Evolutionary conservation across 2,329 filamentous ascomycete species (phyloP).

Genomic region (Coniochaeta sp.): DNA sequence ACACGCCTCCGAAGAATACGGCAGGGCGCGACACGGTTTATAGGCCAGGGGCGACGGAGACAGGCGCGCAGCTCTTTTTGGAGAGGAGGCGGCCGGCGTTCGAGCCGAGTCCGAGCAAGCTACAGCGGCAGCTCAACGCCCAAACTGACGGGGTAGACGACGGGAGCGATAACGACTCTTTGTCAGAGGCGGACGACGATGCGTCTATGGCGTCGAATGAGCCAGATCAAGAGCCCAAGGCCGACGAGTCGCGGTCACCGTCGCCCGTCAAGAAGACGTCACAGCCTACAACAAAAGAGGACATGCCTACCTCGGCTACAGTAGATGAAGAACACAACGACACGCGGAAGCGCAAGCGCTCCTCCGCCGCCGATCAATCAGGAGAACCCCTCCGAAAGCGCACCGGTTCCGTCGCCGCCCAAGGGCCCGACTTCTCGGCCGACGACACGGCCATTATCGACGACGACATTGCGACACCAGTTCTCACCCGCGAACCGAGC

Average conservation of each 20-base stretch:
- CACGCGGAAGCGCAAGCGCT: conserved; percentile 45
- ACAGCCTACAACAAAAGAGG: conserved; percentile 12
- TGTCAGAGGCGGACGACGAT: conserved; percentile 32
- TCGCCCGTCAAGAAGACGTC: conserved; percentile 14
- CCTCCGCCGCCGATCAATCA: conserved; percentile 32
- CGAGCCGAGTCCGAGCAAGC: conserved; percentile 70
- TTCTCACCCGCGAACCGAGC: not conserved
- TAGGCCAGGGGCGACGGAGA: conserved; percentile 46
- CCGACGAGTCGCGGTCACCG: conserved; percentile 18
- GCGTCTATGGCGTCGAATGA: conserved; percentile 30
- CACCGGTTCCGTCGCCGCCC: conserved; percentile 36
- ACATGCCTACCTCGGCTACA: conserved; percentile 14
- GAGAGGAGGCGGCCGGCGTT: conserved; percentile 39
- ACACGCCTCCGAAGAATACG: conserved; percentile 64
- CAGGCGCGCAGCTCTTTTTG: conserved; percentile 50
- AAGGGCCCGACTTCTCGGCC: conserved; percentile 27
- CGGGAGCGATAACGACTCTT: conserved; percentile 26
- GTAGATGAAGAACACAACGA: conserved; percentile 21
- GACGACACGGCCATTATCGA: conserved; percentile 26
- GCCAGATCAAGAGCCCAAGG: conserved; percentile 20
- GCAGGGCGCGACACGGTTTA: conserved; percentile 17
- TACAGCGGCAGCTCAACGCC: conserved; percentile 43
- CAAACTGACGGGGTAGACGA: conserved; percentile 25
- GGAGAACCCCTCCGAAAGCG: conserved; percentile 48
- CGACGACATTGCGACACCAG: conserved; percentile 24